Evolutionary conservation across 352 stramenopile species (phyloP).

Genomic region (Globisporangium ultimum): DNA sequence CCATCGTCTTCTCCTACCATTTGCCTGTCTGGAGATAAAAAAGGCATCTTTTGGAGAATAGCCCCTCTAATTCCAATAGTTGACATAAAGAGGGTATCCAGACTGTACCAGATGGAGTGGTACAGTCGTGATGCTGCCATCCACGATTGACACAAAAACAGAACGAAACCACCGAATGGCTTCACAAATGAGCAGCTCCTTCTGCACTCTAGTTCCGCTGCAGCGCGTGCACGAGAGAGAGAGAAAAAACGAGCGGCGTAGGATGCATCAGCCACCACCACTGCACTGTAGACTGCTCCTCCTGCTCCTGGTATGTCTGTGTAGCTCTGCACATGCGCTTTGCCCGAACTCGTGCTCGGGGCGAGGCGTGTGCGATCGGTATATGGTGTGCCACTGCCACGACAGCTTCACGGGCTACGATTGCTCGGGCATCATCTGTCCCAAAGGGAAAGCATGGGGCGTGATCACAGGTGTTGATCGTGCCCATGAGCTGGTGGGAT

Average conservation of each 20-base stretch:
- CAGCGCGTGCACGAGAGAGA: no score
- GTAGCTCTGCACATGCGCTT: constrained; percentile 15
- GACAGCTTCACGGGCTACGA: constrained; percentile 60
- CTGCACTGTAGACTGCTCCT: not conserved
- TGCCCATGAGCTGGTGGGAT: constrained; percentile 47
- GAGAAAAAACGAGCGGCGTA: not conserved
- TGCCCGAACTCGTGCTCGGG: constrained; percentile 61
- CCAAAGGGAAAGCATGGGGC: constrained; percentile 49
- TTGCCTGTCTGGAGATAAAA: no score
- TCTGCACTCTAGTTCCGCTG: no score
- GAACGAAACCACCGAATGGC: no score
- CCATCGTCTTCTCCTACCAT: no score
- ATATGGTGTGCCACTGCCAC: constrained; percentile 54
- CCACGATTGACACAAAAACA: no score
- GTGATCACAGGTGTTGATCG: constrained; percentile 36
- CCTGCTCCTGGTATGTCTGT: not conserved
- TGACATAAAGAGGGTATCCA: no score
- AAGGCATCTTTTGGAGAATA: no score
- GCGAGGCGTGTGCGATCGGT: constrained; percentile 49
- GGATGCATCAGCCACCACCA: not conserved
- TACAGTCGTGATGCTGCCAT: no score
- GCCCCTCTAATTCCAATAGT: no score
- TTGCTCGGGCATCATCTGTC: constrained; percentile 53
- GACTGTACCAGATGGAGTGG: no score
- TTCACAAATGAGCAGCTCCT: no score